Conservation (phyloP, 2,329 filamentous ascomycete genomes). For the Xylariales sp. region DNA sequence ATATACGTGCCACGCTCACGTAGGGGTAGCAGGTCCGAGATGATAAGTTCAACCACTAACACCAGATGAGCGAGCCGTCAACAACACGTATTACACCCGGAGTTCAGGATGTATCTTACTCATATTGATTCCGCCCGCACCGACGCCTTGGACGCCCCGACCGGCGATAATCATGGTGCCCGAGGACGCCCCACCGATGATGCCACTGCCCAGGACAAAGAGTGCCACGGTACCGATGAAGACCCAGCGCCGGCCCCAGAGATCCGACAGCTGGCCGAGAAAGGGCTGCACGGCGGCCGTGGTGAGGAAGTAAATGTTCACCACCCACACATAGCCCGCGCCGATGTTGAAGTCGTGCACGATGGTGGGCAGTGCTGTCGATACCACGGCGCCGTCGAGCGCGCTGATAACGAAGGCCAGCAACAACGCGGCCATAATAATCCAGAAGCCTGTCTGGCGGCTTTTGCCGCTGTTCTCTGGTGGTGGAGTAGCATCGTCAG, state of each 20-base stretch:
- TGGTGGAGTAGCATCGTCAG: too few relatives aligned
- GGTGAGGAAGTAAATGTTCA: constrained; percentile 37
- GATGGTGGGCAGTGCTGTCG: constrained; percentile 43
- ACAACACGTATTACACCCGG: not conserved
- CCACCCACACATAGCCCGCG: constrained; percentile 41
- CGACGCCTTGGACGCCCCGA: constrained; percentile 56
- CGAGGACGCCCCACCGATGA: constrained; percentile 55
- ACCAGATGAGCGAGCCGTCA: not conserved
- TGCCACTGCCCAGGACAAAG: constrained; percentile 59
- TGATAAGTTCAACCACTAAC: constrained; percentile 57
- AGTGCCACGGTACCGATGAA: constrained; percentile 52
- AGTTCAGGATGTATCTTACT: not conserved
- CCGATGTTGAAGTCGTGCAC: constrained; percentile 28
- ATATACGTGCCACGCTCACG: constrained; percentile 1
- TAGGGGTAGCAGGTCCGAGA: constrained; percentile 59
- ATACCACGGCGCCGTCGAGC: constrained; percentile 41
- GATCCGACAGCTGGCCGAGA: constrained; percentile 57
- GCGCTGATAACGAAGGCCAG: constrained; percentile 33
- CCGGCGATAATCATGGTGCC: constrained; percentile 56
- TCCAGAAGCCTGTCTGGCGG: constrained; percentile 9
- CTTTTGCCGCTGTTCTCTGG: too few relatives aligned
- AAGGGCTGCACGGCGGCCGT: constrained; percentile 57
- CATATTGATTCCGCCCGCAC: constrained; percentile 45
- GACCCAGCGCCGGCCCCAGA: constrained; percentile 58
- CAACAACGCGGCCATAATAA: constrained; percentile 1